Evolutionary conservation across 1,284 basidiomycete species (phyloP).

Genomic region (Cryptococcus sp.): DNA sequence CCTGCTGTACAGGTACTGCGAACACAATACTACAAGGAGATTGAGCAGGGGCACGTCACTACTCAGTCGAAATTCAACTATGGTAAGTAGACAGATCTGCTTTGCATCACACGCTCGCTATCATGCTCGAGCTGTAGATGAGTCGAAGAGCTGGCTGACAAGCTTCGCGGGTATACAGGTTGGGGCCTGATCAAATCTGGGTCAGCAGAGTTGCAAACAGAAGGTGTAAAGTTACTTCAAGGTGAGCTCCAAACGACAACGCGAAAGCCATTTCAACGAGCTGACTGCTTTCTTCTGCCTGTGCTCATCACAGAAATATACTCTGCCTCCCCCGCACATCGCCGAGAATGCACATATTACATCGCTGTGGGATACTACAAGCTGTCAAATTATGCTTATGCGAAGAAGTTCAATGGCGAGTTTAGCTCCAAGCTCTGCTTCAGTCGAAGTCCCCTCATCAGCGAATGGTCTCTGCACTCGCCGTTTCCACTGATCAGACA

Average conservation of each 20-base stretch:
- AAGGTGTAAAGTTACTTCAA: conserved; percentile 88
- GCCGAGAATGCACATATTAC: conserved; percentile 96
- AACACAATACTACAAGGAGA: conserved; percentile 85
- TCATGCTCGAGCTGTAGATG: too few species aligned
- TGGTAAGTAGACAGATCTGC: conserved; percentile 62
- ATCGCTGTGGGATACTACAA: conserved; percentile 96
- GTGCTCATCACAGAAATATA: conserved; percentile 72
- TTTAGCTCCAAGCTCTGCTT: background rate
- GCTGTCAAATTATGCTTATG: conserved; percentile 92
- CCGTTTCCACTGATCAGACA: too few species aligned
- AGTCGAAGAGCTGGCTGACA: too few species aligned
- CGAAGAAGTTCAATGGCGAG: conserved; percentile 88
- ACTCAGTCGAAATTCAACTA: conserved; percentile 98
- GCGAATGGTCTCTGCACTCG: too few species aligned
- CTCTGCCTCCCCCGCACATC: conserved; percentile 77
- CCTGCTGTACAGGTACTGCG: conserved; percentile 71
- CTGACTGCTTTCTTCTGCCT: background rate
- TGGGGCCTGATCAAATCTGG: conserved; percentile 94
- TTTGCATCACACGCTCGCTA: too few species aligned
- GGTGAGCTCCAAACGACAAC: conserved; percentile 57
- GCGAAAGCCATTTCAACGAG: background rate
- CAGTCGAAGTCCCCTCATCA: too few species aligned
- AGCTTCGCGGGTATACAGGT: conserved; percentile 26
- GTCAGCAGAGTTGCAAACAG: conserved; percentile 75
- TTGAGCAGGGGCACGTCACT: conserved; percentile 78